Evolutionary conservation across 495 filamentous ascomycete genomes (phyloP).

Genomic region (Aspergillus nanangensis): DNA sequence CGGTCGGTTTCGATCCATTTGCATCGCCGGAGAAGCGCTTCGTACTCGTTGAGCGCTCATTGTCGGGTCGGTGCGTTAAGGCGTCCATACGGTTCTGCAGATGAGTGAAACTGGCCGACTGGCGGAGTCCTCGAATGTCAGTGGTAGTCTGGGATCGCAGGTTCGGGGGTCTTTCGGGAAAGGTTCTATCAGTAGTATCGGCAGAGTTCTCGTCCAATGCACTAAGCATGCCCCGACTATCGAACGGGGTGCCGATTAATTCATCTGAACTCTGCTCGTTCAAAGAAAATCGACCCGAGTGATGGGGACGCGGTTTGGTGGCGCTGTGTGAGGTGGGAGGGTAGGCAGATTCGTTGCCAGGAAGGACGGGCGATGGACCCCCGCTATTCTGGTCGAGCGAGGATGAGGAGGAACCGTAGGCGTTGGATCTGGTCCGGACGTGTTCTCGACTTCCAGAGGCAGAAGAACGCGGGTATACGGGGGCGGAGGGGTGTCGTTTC

Average conservation of each 20-base stretch:
- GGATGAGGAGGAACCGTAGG: slow-evolving; percentile 49
- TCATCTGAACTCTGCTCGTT: slow-evolving; percentile 65
- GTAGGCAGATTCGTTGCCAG: slow-evolving; percentile 35
- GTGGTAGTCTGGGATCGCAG: slow-evolving; percentile 55
- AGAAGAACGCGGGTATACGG: slow-evolving; percentile 47
- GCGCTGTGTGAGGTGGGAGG: slow-evolving; percentile 26
- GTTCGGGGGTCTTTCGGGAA: slow-evolving; percentile 40
- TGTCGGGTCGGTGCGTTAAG: slow-evolving; percentile 29
- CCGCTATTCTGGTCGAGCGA: slow-evolving; percentile 44
- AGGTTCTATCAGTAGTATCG: slow-evolving; percentile 40
- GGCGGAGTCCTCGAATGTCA: slow-evolving; percentile 60
- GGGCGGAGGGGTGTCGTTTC: slow-evolving; percentile 67
- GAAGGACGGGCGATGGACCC: slow-evolving; percentile 44
- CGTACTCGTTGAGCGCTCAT: slow-evolving; percentile 45
- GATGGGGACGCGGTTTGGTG: slow-evolving; percentile 30
- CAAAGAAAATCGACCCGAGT: slow-evolving; percentile 47
- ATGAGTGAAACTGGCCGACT: slow-evolving; percentile 76
- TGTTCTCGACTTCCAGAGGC: slow-evolving; percentile 41
- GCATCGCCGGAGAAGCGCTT: slow-evolving; percentile 88
- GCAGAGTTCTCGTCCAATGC: slow-evolving; percentile 55
- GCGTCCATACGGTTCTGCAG: slow-evolving; percentile 56
- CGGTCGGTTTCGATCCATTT: slow-evolving; percentile 47
- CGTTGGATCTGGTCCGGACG: slow-evolving; percentile 46
- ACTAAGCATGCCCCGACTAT: slow-evolving; percentile 64
- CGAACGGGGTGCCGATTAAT: slow-evolving; percentile 64